Conservation (phyloP, 768 basidiomycete genomes). For the Pulveroboletus sp. region DNA sequence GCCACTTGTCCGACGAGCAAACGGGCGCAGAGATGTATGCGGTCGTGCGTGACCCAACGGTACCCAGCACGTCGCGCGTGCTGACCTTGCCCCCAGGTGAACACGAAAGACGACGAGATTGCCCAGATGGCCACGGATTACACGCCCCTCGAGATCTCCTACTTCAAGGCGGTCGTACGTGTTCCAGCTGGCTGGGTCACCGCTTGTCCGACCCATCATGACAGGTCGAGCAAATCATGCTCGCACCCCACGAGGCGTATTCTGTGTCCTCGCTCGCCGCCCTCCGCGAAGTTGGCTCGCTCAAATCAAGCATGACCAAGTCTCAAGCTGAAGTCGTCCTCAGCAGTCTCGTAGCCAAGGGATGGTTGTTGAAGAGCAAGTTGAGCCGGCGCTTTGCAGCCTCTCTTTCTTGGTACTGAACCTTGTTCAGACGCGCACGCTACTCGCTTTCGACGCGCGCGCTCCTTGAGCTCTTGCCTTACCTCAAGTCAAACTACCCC, state of each 20-base stretch:
- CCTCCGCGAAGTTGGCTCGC: slow-evolving; percentile 60
- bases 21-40: slow-evolving; percentile 65
- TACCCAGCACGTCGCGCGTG: not conserved
- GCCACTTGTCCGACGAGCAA: slow-evolving; percentile 57
- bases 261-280: slow-evolving; percentile 78
- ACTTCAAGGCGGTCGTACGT: slow-evolving; percentile 80
- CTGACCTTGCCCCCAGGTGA: slow-evolving; percentile 52
- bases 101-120: slow-evolving; percentile 75
- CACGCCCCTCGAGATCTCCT: slow-evolving; percentile 71
- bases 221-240: slow-evolving; percentile 86
- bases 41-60: slow-evolving; percentile 47
- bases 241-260: slow-evolving; percentile 70
- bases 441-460: slow-evolving; percentile 78
- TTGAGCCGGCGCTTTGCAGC: slow-evolving; percentile 34
- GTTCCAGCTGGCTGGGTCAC: not conserved
- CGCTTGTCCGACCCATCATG: not conserved
- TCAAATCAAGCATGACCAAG: slow-evolving; percentile 68
- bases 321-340: slow-evolving; percentile 71
- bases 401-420: not conserved
- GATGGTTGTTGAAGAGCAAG: slow-evolving; percentile 77
- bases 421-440: slow-evolving; percentile 50
- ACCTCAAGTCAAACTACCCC: slow-evolving; percentile 70
- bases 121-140: slow-evolving; percentile 88
- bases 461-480: slow-evolving; percentile 67
- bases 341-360: slow-evolving; percentile 78